Evolutionary conservation across 75 land plant species (phyloP), one percentile per base, ranked within the genome.

Genomic region (Selaginella moellendorffii): DNA sequence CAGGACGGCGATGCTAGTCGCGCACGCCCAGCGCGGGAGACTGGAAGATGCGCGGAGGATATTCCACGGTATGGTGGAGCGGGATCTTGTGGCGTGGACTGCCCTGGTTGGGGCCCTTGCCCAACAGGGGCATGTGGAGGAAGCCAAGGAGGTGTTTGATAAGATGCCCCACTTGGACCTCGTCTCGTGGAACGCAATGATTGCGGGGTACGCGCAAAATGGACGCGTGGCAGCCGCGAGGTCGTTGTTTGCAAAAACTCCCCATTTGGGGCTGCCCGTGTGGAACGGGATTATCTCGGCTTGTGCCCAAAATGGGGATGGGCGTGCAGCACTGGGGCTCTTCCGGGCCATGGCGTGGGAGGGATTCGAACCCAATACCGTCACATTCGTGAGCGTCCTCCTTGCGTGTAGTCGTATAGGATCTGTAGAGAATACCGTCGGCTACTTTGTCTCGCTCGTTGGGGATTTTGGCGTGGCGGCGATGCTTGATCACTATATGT

Each of bases 221-320:
- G 46, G 46, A 14, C 46, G 46, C 14, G 10, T 36, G 14, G 46
- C 5, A 36, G 46, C 5, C 14, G 46, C 46, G 14, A 36, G 14
- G 46, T 14, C 14, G 10, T 5, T 36, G 46, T 36, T 36, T 14
- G 14, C 5, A 5, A 14, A 5, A 36, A 5, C 14, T 5, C 46
- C 46, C 10, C 5, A 5, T 36, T 5, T 14, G n/a, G 17, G 59
- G n/a, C 5, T 2, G 8, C 24, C 59, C 59, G n/a, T 56, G 5
- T 8, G 17, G 9, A 56, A 19, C 8, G 24, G 17, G 2, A 56
- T 56, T 8, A 56, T 56, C 21, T 56, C 59, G 2, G 59, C n/a
- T 2, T 56, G n/a, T 56, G 59, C 59, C 59, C 59, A 21, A 19
- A 19, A 56, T 56, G 59, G 25, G n/a, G 8, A 56, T 56, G 59